Conservation (phyloP, 805 yeast genomes). For the Candida nitratophila region DNA sequence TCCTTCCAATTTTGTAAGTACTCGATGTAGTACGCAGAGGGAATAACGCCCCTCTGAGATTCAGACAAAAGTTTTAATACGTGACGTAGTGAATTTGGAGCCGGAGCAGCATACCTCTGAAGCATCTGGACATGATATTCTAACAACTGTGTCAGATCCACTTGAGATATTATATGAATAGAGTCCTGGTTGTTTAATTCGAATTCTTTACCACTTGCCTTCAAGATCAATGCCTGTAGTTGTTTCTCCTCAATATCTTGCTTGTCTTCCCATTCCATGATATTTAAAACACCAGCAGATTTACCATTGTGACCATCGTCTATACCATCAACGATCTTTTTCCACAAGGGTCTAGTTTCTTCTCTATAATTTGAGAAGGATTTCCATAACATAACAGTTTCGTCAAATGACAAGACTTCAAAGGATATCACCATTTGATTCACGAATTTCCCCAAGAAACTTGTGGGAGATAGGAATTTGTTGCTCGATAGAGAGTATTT, state of each 20-base stretch:
- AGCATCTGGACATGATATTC: slow-evolving; percentile 46
- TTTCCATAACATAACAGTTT: slow-evolving; percentile 34
- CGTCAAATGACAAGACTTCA: slow-evolving; percentile 41
- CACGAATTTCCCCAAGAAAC: slow-evolving; percentile 42
- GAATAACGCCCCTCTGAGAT: slow-evolving; percentile 34
- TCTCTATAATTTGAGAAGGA: slow-evolving; percentile 32
- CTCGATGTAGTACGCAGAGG: slow-evolving; percentile 47
- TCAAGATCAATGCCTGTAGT: slow-evolving; percentile 8
- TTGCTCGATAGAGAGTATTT: slow-evolving; percentile 5
- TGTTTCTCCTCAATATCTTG: background rate
- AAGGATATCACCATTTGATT: slow-evolving; percentile 31
- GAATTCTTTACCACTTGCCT: slow-evolving; percentile 2
- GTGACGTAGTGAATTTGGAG: slow-evolving; percentile 35
- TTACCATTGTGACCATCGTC: background rate
- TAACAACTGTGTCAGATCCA: slow-evolving; percentile 42
- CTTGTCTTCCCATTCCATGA: background rate
- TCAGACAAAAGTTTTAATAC: slow-evolving; percentile 41
- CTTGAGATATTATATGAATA: slow-evolving; percentile 37
- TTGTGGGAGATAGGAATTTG: slow-evolving; percentile 27
- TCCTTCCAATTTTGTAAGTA: slow-evolving; percentile 52
- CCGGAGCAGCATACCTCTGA: slow-evolving; percentile 44
- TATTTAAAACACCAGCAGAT: background rate
- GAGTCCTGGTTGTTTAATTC: slow-evolving; percentile 11
- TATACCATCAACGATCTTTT: slow-evolving; percentile 10
- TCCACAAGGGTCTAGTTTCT: slow-evolving; percentile 13